phyloP scores from a whole-genome alignment of 2,329 filamentous ascomycete genomes.

The Atkinsonella texensis region DNA sequence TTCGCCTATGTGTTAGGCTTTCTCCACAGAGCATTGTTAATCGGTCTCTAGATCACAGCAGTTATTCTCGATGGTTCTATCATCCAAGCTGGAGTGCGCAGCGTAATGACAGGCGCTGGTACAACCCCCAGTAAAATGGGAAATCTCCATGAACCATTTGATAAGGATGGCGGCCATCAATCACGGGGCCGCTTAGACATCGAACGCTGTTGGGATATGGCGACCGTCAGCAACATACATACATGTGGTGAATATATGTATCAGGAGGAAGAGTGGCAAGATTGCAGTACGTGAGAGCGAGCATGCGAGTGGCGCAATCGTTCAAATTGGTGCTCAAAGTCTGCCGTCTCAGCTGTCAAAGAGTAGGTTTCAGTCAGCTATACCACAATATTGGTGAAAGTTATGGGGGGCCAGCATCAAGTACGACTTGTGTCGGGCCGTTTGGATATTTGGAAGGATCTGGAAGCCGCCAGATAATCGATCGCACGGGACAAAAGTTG shows the following conservation, averaged over 20 bases:
- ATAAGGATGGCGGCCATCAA: not conserved
- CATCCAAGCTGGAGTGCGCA: not conserved
- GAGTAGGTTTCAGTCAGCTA: not conserved
- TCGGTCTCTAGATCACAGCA: not conserved
- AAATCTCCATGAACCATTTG: not conserved
- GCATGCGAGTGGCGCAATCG: too few relatives aligned
- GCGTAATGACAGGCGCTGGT: not conserved
- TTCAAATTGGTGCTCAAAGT: not conserved
- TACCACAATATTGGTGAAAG: not conserved
- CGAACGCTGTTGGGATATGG: not conserved
- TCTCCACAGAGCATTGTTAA: not conserved
- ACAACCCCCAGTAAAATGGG: not conserved
- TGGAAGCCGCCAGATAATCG: constrained; percentile 20
- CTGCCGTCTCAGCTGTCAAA: too few relatives aligned
- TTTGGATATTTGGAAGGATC: not conserved
- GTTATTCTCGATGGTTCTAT: not conserved
- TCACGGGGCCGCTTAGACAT: not conserved
- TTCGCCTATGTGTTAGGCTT: not conserved
- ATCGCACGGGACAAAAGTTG: constrained; percentile 30
- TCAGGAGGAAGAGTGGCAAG: too few relatives aligned
- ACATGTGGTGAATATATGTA: too few relatives aligned
- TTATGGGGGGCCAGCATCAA: not conserved
- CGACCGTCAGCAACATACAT: too few relatives aligned
- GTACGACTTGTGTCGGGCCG: not conserved
- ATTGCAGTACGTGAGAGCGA: too few relatives aligned